Base-by-base conservation (phyloP, 164 flowering plant species). In the Piper betle region DNA sequence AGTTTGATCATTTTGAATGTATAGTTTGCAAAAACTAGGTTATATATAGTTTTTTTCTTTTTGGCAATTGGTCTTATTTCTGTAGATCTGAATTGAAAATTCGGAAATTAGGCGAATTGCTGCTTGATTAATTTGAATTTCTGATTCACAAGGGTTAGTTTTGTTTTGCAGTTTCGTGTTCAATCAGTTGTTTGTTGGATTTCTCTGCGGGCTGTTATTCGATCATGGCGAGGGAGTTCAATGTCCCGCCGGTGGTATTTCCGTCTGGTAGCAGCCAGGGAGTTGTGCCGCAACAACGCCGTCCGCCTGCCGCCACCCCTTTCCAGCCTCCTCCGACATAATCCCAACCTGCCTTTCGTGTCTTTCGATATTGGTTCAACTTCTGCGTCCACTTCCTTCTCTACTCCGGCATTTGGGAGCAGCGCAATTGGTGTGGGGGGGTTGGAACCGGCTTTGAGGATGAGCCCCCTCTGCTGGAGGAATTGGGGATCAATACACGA, bases 381-480 rank as follows among this genome's bases (percentile, higher is more conserved):
- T 39, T 37, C 86, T 48, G 63, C 87, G 38, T 60, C 68, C 4
- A 18, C 68, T 9, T 61, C 76, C 59, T 66, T 59, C 53, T 73
- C 80, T 4, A 33, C 80, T 5, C 84, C 79, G 2, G 62, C 68
- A 39, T 73, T 64, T 48, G 64, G 70, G 57, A 73, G 67, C 33
- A 73, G 71, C 66, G 19, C 53, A 19, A 12, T 46, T 9, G 53
- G 55, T 19, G 53, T 41, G 15, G 54, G 58, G 15, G 48, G 33
- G 52, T 61, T 46, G 67, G 71, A 13, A 39, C 57, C 6, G 75
- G 72, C 1, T 84, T 88, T 74, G 91, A 83, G 17, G 91, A 83
- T 63, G 96, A 88, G 69, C 91, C 75, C 39, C 88, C 96, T 4
- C 76, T 86, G n/a, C 82, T 91, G 6, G 97, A 91, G 72, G 97